phyloP scores from a whole-genome alignment of 2,329 filamentous ascomycete species.

The Neofusicoccum sp. region DNA sequence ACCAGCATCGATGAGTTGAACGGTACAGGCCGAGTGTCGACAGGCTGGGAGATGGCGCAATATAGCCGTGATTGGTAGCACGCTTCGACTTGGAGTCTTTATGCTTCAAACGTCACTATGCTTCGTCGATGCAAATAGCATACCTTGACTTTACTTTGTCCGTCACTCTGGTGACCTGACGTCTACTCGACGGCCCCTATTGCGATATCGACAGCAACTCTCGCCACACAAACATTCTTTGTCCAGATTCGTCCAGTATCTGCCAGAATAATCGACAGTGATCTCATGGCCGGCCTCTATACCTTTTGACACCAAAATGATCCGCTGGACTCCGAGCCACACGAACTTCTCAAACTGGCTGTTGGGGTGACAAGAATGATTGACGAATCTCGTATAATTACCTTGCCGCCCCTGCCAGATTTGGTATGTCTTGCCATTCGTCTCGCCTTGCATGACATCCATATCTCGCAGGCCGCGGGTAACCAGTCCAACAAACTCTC shows the following conservation, averaged over 20 bases:
- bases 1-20: too few species aligned
- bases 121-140: background rate
- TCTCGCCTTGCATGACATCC: constrained; percentile 54
- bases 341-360: constrained; percentile 57
- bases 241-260: constrained; percentile 57
- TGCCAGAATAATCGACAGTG: constrained; percentile 59
- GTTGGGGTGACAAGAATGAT: constrained; percentile 59
- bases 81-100: too few species aligned
- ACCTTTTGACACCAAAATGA: constrained; percentile 57
- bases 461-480: constrained; percentile 52
- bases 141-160: background rate
- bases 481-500: constrained; percentile 56
- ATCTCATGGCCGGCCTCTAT: constrained; percentile 54
- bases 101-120: background rate
- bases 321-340: constrained; percentile 56
- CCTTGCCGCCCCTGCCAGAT: constrained; percentile 58
- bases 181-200: background rate
- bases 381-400: constrained; percentile 60
- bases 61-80: too few species aligned
- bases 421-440: constrained; percentile 56
- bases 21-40: too few species aligned
- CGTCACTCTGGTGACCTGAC: background rate
- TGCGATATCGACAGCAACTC: constrained; percentile 48
- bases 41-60: too few species aligned
- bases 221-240: constrained; percentile 57